Percentiles rank a stretch among this genome's conserved stretches.
These are phyloP conservation scores for Suillus discolor DNA, from an alignment of 768 basidiomycete genomes.

Conservation along the genomic window DNA sequence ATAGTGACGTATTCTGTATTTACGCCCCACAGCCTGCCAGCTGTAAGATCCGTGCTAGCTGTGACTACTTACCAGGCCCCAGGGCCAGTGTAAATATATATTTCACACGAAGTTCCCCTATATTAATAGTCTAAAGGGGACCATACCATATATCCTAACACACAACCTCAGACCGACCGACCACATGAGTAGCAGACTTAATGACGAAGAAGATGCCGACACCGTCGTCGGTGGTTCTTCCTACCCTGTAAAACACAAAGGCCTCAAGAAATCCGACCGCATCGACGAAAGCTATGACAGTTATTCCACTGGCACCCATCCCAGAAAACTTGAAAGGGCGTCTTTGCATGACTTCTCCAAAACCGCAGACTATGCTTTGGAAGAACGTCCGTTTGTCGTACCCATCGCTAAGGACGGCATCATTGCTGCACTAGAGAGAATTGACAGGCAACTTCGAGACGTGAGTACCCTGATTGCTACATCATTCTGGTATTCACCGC, in stretches of 20 bases:
- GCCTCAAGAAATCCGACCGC: slow-evolving; percentile 20
- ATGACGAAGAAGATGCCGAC: slow-evolving; percentile 35
- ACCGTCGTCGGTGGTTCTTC: slow-evolving; percentile 47
- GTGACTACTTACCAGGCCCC: too few species aligned
- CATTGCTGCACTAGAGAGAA: slow-evolving; percentile 66
- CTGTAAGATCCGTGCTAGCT: too few species aligned
- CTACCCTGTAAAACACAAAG: slow-evolving; percentile 27
- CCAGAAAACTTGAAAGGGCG: slow-evolving; percentile 14
- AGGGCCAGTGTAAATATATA: too few species aligned
- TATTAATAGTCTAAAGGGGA: background rate
- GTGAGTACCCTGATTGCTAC: slow-evolving; percentile 37
- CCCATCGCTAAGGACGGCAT: slow-evolving; percentile 68
- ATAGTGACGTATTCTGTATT: too few species aligned
- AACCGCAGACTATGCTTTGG: slow-evolving; percentile 49
- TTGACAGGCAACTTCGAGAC: slow-evolving; percentile 61
- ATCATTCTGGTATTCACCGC: background rate
- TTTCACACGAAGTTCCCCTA: too few species aligned
- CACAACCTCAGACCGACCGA: background rate
- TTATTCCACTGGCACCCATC: slow-evolving; percentile 12
- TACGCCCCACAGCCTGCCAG: too few species aligned
- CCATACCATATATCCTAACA: background rate
- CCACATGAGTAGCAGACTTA: slow-evolving; percentile 37
- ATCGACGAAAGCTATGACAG: slow-evolving; percentile 19
- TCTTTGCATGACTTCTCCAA: slow-evolving; percentile 44
- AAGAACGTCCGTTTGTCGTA: slow-evolving; percentile 72